phyloP scores from a whole-genome alignment of 352 stramenopile species.

The Globisporangium cylindrosporum region DNA sequence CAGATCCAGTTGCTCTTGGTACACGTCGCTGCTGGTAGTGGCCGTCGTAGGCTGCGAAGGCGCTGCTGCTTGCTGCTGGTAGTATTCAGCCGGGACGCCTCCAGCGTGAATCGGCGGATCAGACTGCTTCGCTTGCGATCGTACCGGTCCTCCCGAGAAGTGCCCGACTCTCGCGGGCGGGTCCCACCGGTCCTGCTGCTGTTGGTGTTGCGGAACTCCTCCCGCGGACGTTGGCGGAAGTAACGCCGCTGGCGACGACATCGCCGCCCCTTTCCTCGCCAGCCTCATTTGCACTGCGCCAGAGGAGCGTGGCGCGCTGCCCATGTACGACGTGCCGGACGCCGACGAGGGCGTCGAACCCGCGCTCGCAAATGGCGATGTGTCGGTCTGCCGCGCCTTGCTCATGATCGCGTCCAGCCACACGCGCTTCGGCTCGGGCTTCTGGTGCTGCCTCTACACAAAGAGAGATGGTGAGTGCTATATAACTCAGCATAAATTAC shows the following conservation, averaged over 20 bases:
- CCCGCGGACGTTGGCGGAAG: not conserved
- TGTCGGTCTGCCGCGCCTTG: conserved; percentile 38
- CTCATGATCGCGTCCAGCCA: conserved; percentile 78
- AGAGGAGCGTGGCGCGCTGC: not conserved
- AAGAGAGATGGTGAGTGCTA: not conserved
- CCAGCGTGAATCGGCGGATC: not conserved
- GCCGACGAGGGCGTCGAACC: conserved; percentile 16
- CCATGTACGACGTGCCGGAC: not conserved
- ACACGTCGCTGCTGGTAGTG: not conserved
- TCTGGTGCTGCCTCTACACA: conserved; percentile 15
- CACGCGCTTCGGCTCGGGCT: conserved; percentile 48
- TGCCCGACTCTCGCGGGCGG: not conserved
- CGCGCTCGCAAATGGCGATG: conserved; percentile 10
- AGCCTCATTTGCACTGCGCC: not conserved
- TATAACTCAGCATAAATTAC: not conserved
- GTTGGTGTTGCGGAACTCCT: conserved; percentile 4
- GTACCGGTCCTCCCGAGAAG: not conserved
- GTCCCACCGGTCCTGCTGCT: conserved; percentile 14
- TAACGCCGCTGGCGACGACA: not conserved
- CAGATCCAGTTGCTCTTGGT: conserved; percentile 28
- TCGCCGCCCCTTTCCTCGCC: not conserved
- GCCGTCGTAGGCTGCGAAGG: not conserved
- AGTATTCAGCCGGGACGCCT: conserved; percentile 3
- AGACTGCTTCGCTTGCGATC: not conserved
- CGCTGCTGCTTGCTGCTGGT: not conserved